phyloP scores from a whole-genome alignment of 2,329 filamentous ascomycete genomes.

The Aspergillus pseudoglaucus region DNA sequence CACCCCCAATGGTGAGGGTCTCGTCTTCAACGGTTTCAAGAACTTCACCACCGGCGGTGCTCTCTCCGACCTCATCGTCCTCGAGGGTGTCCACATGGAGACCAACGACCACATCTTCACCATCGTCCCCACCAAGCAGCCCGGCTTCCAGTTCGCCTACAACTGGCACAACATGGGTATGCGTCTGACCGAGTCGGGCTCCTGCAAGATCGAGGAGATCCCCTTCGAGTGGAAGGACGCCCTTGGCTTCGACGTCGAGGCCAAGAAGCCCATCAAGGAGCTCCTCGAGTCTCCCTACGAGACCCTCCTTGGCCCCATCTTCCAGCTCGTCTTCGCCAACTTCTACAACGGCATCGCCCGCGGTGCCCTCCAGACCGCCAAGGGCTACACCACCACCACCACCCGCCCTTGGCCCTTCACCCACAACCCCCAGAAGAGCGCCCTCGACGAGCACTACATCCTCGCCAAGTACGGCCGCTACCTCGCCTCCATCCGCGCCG shows the following conservation, averaged over 20 bases:
- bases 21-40: constrained; percentile 58
- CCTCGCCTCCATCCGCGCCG: constrained; percentile 55
- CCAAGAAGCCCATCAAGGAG: constrained; percentile 46
- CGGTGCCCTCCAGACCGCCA: constrained; percentile 51
- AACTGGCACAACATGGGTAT: constrained; percentile 62
- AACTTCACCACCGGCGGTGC: constrained; percentile 64
- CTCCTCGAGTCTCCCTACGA: constrained; percentile 51
- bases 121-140: constrained; percentile 52
- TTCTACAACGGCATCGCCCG: constrained; percentile 60
- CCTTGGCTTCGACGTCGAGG: constrained; percentile 51
- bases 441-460: constrained; percentile 60
- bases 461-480: constrained; percentile 61
- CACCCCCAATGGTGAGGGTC: constrained; percentile 41
- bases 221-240: constrained; percentile 55
- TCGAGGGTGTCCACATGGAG: constrained; percentile 56
- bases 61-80: constrained; percentile 58
- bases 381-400: constrained; percentile 49
- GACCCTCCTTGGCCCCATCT: constrained; percentile 54
- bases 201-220: constrained; percentile 56
- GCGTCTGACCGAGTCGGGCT: constrained; percentile 58
- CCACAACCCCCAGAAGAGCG: constrained; percentile 54
- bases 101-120: constrained; percentile 59
- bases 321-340: constrained; percentile 60
- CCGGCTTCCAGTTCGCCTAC: constrained; percentile 49
- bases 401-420: constrained; percentile 61